Percentiles rank a stretch among this genome's conserved stretches.
Conservation (phyloP, 495 filamentous ascomycete genomes). For the Saxophila tyrrhenica region DNA sequence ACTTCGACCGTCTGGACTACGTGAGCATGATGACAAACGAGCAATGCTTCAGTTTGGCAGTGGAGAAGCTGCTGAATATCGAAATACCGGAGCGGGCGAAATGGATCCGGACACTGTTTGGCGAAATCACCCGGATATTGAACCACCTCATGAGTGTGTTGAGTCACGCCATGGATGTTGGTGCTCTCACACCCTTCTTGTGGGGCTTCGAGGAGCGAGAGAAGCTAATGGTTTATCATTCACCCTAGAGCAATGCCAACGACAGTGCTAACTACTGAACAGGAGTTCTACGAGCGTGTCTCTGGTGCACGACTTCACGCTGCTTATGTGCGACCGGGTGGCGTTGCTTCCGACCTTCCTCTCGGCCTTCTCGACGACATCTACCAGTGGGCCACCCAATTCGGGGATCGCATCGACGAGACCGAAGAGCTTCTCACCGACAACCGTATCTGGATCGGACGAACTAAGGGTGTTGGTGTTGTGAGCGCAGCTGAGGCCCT, state of each 20-base stretch:
- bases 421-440: conserved; percentile 97
- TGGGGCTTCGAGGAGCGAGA: conserved; percentile 99
- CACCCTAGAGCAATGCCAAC: conserved; percentile 21
- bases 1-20: conserved; percentile 98
- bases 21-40: conserved; percentile 99
- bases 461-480: conserved; percentile 84
- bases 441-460: conserved; percentile 96
- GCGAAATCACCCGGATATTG: conserved; percentile 84
- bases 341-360: conserved; percentile 91
- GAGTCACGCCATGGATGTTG: conserved; percentile 99
- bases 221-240: conserved; percentile 75
- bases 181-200: conserved; percentile 93
- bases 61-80: conserved; percentile 96
- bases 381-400: conserved; percentile 99
- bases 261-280: neutral
- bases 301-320: conserved; percentile 96
- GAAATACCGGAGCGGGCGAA: conserved; percentile 94
- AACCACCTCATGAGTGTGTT: conserved; percentile 98
- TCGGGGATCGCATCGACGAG: conserved; percentile 97
- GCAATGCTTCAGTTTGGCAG: conserved; percentile 88
- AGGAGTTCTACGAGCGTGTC: conserved; percentile 99
- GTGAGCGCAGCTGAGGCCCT: conserved; percentile 85
- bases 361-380: conserved; percentile 96
- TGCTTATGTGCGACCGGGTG: conserved; percentile 94
- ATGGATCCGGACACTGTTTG: conserved; percentile 93